These are phyloP conservation scores for Apiospora sp. DNA, from an alignment of 2,329 filamentous ascomycete genomes.

Conservation along the genomic window DNA sequence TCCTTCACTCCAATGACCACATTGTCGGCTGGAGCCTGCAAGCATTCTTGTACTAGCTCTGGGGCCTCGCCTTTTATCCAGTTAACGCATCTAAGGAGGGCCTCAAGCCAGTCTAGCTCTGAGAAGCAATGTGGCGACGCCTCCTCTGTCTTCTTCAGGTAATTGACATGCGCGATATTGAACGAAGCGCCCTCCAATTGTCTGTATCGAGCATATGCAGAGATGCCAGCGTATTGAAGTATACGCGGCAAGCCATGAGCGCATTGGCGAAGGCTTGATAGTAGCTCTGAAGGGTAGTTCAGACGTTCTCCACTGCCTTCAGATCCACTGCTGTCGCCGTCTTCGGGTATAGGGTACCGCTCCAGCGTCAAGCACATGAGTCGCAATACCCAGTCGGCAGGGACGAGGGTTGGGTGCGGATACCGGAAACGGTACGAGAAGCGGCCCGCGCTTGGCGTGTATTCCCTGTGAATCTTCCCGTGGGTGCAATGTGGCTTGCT, in stretches of 20 bases:
- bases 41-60: not conserved
- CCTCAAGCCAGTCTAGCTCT: slow-evolving; percentile 25
- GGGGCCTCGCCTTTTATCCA: slow-evolving; percentile 20
- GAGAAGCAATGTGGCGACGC: not conserved
- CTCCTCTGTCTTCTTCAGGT: slow-evolving; percentile 7
- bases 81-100: slow-evolving; percentile 16
- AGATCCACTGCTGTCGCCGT: not conserved
- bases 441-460: not conserved
- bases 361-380: not conserved
- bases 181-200: not conserved
- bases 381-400: not conserved
- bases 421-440: slow-evolving; percentile 15
- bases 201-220: not conserved
- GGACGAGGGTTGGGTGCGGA: slow-evolving; percentile 8
- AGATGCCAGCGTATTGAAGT: not conserved
- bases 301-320: not conserved
- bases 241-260: not conserved
- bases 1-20: not conserved
- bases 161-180: not conserved
- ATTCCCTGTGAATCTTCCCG: not conserved
- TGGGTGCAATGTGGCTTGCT: not conserved
- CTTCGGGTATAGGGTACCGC: not conserved
- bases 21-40: not conserved
- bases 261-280: slow-evolving; percentile 2
- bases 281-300: not conserved